Base-by-base conservation (phyloP, 2,329 filamentous ascomycete species). In the Pezizomycotina sp. region DNA sequence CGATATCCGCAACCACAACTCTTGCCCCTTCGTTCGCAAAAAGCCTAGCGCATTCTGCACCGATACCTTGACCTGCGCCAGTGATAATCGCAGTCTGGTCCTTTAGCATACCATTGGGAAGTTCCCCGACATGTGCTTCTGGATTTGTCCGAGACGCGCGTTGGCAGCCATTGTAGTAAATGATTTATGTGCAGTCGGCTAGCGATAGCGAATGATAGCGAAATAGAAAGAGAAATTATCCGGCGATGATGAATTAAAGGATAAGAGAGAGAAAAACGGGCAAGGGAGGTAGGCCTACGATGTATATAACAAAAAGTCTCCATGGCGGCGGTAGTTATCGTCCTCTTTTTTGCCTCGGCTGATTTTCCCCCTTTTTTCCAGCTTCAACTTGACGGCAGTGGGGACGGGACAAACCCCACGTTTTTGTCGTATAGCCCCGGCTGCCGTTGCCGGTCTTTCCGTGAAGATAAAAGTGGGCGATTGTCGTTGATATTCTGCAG, bases 1-100 rank as follows among this genome's bases (percentile, higher is more conserved):
- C 83, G 43, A 92, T 81, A 59, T 92, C 83, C 15, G 79, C 75
- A 28, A 92, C 64, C 7, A 92, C 63, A 1, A 92, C 81, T 55
- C 76, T 82, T 10, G 82, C 81, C 15, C 83, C 83, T 58, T 92
- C 81, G 42, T 83, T 86, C 8, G 80, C 81, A 52, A 92, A 91
- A 3, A 91, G 60, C 6, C 74, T 66, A 5, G 82, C 82, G 20
- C 76, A 67, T 60, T 92, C 83, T 18, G 81, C 83, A 15, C 82
- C 83, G 55, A 92, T 92, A 42, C 83, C 83, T 56, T 91, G 81
- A 6, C 79, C 81, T 12, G 74, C 73, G 27, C 82, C 81, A 2
- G 83, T 92, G 55, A 92, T 77, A 56, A 92, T 91, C 52, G 82
- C 82, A 10, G 77, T 71, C 56, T 92, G 81, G 34, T 77, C 77